Percentiles rank a stretch among this genome's conserved stretches.
Conservation (phyloP, 169 alveolate genomes). For the Eimeria tenella region DNA sequence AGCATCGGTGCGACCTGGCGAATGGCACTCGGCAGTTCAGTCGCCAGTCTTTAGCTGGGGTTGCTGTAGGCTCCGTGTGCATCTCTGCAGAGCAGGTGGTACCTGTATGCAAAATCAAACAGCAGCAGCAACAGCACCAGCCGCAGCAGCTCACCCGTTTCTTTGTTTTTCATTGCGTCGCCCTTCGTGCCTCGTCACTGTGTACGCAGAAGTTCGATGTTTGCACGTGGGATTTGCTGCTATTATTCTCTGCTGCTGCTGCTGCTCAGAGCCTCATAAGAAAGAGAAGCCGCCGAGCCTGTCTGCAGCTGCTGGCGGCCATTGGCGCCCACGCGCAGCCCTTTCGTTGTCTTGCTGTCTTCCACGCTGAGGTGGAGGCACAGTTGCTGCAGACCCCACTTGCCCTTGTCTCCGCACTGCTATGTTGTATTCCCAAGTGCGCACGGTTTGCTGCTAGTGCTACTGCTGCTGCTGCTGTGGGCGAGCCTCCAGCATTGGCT, state of each 20-base stretch:
- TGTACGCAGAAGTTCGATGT: neutral
- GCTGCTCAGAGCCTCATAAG: conserved; percentile 27
- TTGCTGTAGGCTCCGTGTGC: too few species aligned
- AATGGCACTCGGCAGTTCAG: too few species aligned
- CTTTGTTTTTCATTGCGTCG: neutral
- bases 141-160: neutral
- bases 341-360: conserved; percentile 26
- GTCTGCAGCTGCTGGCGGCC: conserved; percentile 64
- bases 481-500: neutral
- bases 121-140: too few species aligned
- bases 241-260: too few species aligned
- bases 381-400: conserved; percentile 51
- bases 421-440: conserved; percentile 50
- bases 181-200: neutral
- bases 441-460: conserved; percentile 14
- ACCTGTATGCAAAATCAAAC: too few species aligned
- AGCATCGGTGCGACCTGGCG: too few species aligned
- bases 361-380: neutral
- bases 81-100: too few species aligned
- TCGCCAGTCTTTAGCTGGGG: too few species aligned
- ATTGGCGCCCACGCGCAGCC: conserved; percentile 38
- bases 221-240: too few species aligned
- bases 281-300: conserved; percentile 30
- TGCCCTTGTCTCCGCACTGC: conserved; percentile 43
- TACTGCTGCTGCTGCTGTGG: conserved; percentile 22